Percentiles rank a stretch among this genome's conserved stretches.
phyloP scores from a whole-genome alignment of 2,329 filamentous ascomycete species.

The Diaporthe sp. region DNA sequence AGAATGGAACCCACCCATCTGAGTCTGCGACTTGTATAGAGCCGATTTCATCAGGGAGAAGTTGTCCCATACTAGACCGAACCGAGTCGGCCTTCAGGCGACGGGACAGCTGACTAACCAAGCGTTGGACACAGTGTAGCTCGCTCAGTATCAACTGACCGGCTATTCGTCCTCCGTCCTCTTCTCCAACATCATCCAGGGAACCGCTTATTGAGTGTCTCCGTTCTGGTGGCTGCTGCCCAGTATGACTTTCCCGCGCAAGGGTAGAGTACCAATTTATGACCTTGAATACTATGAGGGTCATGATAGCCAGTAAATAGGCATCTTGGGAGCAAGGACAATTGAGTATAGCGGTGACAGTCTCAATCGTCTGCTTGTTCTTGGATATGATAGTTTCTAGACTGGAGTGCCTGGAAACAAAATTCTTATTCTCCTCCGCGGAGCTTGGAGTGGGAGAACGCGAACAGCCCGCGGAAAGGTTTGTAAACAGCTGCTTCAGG shows the following conservation, averaged over 20 bases:
- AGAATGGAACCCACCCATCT: slow-evolving; percentile 35
- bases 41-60: background rate
- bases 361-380: slow-evolving; percentile 49
- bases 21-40: background rate
- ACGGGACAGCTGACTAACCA: slow-evolving; percentile 46
- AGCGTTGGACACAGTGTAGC: slow-evolving; percentile 51
- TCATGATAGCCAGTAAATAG: slow-evolving; percentile 50
- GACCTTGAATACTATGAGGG: slow-evolving; percentile 52
- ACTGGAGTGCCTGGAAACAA: background rate
- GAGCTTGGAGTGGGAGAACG: background rate
- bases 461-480: slow-evolving; percentile 12
- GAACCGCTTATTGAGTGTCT: slow-evolving; percentile 2
- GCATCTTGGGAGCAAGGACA: slow-evolving; percentile 51
- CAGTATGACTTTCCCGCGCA: slow-evolving; percentile 1
- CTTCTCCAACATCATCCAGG: slow-evolving; percentile 40
- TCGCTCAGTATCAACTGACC: slow-evolving; percentile 53
- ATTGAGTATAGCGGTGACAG: slow-evolving; percentile 49
- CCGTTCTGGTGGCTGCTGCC: background rate
- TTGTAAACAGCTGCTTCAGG: slow-evolving; percentile 44
- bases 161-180: slow-evolving; percentile 45
- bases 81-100: slow-evolving; percentile 42
- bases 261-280: slow-evolving; percentile 49
- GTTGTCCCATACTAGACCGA: slow-evolving; percentile 15
- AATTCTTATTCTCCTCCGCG: background rate
- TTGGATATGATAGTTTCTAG: slow-evolving; percentile 46